Evolutionary conservation across 1,284 basidiomycete species (phyloP).

Genomic region (Ganoderma lingzhi): DNA sequence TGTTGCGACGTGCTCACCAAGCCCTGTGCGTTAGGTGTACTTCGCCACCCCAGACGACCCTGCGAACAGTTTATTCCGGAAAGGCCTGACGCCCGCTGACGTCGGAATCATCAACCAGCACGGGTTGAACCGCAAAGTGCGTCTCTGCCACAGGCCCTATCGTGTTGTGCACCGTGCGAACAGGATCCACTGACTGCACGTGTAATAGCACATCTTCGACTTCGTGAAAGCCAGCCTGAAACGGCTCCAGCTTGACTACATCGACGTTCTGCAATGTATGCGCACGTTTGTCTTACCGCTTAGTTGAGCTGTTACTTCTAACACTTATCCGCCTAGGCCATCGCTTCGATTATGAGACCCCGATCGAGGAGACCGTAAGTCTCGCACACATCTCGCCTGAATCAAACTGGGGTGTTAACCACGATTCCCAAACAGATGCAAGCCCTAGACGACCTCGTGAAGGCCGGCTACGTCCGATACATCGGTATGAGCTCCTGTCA

Average conservation of each 20-base stretch:
- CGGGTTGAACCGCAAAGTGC: conserved; percentile 44
- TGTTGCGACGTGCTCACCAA: not conserved
- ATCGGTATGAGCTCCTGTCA: conserved; percentile 46
- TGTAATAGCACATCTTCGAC: not conserved
- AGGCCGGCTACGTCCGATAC: conserved; percentile 45
- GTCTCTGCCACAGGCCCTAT: not conserved
- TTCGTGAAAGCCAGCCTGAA: conserved; percentile 40
- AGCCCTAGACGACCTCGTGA: conserved; percentile 45
- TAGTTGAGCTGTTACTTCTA: not conserved
- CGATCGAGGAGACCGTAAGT: conserved; percentile 36
- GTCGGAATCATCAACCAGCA: conserved; percentile 44
- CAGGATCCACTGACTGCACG: not conserved
- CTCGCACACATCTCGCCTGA: not conserved
- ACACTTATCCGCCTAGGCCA: conserved; percentile 19
- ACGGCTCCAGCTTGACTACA: conserved; percentile 50
- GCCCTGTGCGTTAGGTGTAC: not conserved
- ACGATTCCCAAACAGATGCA: conserved; percentile 34
- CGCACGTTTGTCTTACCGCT: not conserved
- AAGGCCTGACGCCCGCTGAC: conserved; percentile 9
- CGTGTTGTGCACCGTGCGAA: too few species aligned
- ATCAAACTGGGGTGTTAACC: not conserved
- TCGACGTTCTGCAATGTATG: conserved; percentile 47
- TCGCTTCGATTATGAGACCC: conserved; percentile 30
- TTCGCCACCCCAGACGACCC: not conserved
- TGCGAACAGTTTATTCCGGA: not conserved